Percentiles rank a stretch among this genome's conserved stretches.
phyloP scores from a whole-genome alignment of 768 basidiomycete species.

The Kondoa subrosea region DNA sequence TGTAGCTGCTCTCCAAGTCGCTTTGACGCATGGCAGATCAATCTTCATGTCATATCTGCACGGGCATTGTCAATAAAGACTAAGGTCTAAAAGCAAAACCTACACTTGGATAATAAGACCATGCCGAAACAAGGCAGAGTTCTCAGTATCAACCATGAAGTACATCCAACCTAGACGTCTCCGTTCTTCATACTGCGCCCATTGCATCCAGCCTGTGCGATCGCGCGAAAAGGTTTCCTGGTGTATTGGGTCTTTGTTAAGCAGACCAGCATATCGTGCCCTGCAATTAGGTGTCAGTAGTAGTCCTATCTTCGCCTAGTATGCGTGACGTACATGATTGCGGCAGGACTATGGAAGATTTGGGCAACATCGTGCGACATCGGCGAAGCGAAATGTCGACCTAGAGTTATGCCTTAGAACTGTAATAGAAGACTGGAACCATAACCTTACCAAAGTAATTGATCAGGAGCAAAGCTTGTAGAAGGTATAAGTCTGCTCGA shows the following conservation, averaged over 20 bases:
- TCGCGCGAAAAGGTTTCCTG: no score
- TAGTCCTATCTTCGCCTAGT: no score
- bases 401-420: neutral
- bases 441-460: neutral
- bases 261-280: no score
- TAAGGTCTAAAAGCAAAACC: no score
- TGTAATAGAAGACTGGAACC: no score
- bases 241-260: no score
- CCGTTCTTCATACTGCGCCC: neutral
- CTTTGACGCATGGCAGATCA: neutral
- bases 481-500: neutral
- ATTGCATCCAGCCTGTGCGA: no score
- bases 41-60: neutral
- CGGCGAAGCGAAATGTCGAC: neutral
- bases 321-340: neutral
- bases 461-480: neutral
- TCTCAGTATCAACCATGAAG: neutral
- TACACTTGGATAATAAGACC: neutral
- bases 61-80: no score
- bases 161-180: neutral
- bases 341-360: neutral
- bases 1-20: neutral
- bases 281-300: no score
- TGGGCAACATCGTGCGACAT: neutral
- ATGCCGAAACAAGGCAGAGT: neutral